Conservation (phyloP, 2,329 filamentous ascomycete species). For the Sclerotinia nivalis region DNA sequence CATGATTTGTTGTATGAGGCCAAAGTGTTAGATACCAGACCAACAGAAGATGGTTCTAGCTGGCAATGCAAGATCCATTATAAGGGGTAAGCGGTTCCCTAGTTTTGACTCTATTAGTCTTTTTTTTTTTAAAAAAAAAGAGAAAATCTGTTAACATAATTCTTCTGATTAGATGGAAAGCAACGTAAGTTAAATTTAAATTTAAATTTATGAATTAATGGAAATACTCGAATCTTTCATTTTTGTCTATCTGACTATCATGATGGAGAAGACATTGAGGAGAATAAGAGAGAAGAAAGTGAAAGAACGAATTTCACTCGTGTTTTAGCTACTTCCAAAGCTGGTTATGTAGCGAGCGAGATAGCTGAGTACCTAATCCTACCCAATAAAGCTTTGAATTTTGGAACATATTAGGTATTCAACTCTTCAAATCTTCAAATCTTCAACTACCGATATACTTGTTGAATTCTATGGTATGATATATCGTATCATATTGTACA, state of each 20-base stretch:
- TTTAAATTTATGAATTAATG: background rate
- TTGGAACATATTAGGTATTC: background rate
- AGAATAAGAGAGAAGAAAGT: too few species aligned
- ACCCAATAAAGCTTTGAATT: background rate
- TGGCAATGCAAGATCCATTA: slow-evolving; percentile 95
- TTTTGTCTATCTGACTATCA: background rate
- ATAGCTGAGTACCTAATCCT: background rate
- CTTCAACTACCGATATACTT: background rate
- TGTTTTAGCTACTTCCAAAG: slow-evolving; percentile 20
- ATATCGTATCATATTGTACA: background rate
- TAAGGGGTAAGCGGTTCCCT: slow-evolving; percentile 56
- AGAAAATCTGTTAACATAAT: slow-evolving; percentile 11
- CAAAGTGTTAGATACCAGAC: slow-evolving; percentile 81
- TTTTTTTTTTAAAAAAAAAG: background rate
- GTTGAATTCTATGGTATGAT: background rate
- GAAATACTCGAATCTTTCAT: background rate
- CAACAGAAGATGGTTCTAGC: slow-evolving; percentile 62
- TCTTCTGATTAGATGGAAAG: slow-evolving; percentile 73
- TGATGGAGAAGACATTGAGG: too few species aligned
- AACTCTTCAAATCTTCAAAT: background rate
- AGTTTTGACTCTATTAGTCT: background rate
- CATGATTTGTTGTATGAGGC: slow-evolving; percentile 97
- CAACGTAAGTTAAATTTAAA: slow-evolving; percentile 65
- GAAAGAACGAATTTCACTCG: background rate
- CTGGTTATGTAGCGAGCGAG: slow-evolving; percentile 18